Percentiles rank a stretch among this genome's conserved stretches.
Conservation (phyloP, 371 early-diverging fungal genomes). For the Mucor indicus region DNA sequence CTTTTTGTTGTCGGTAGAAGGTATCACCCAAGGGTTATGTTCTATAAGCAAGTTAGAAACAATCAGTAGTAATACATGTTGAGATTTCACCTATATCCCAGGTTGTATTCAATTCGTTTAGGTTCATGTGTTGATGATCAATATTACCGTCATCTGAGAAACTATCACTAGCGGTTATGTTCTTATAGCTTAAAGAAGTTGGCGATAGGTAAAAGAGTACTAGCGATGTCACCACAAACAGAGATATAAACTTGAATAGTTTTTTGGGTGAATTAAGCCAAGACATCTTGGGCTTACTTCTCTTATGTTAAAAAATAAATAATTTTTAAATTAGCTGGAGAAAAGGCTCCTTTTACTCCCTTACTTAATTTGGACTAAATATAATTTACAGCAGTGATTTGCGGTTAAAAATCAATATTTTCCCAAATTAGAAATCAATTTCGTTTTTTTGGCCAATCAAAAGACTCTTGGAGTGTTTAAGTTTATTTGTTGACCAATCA, state of each 20-base stretch:
- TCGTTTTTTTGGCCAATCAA: too few species aligned
- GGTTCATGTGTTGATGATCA: background rate
- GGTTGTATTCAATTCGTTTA: slow-evolving; percentile 9
- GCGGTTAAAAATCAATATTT: too few species aligned
- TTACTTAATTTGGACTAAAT: too few species aligned
- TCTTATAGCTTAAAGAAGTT: background rate
- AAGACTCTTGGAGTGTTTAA: too few species aligned
- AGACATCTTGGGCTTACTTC: too few species aligned
- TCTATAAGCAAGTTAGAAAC: background rate
- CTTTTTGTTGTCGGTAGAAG: background rate
- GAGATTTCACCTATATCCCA: slow-evolving; percentile 15
- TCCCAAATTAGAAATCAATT: too few species aligned
- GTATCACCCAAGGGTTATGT: slow-evolving; percentile 18
- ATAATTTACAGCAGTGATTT: too few species aligned
- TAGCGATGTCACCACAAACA: background rate
- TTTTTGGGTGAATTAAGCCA: slow-evolving; percentile 17
- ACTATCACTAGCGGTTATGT: background rate
- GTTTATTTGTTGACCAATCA: too few species aligned
- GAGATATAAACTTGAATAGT: slow-evolving; percentile 1
- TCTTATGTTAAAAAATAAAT: too few species aligned
- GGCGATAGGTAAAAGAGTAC: slow-evolving; percentile 6
- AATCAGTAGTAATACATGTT: background rate
- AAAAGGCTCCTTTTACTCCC: too few species aligned
- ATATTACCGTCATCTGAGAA: background rate
- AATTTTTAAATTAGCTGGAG: too few species aligned